These are phyloP conservation scores for Carallia pectinifolia DNA, from an alignment of 345 rosid genomes.

Conservation along the genomic window DNA sequence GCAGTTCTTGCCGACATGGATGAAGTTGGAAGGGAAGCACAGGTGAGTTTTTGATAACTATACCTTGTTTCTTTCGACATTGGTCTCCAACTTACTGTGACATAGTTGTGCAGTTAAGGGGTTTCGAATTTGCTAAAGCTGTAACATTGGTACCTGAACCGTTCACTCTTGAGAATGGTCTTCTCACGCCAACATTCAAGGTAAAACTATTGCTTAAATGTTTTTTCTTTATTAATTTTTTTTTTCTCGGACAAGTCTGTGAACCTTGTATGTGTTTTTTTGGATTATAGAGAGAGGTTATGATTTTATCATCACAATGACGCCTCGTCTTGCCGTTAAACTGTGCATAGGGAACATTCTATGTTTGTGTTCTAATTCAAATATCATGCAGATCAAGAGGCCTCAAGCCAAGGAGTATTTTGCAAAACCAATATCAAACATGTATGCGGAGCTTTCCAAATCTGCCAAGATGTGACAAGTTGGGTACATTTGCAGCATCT, in stretches of 20 bases:
- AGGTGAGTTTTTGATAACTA: slow-evolving; percentile 36
- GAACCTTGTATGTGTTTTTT: neutral
- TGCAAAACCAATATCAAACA: slow-evolving; percentile 57
- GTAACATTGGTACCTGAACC: slow-evolving; percentile 78
- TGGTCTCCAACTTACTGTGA: no score
- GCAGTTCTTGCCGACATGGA: slow-evolving; percentile 84
- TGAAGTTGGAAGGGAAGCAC: slow-evolving; percentile 56
- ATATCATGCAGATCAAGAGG: slow-evolving; percentile 66
- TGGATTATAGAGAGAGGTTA: no score
- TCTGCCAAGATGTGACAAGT: slow-evolving; percentile 15
- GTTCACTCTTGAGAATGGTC: slow-evolving; percentile 73
- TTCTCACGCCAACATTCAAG: slow-evolving; percentile 87
- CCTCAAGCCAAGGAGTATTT: slow-evolving; percentile 76
- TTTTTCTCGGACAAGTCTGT: neutral
- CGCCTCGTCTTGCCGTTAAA: no score
- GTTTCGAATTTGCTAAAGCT: slow-evolving; percentile 53
- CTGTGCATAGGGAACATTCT: no score
- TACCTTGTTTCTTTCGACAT: no score
- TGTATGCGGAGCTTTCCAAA: slow-evolving; percentile 60
- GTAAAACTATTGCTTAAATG: slow-evolving; percentile 27
- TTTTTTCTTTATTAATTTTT: neutral
- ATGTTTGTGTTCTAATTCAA: neutral
- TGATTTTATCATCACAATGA: no score
- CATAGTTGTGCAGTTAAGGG: slow-evolving; percentile 22
- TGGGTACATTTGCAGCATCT: neutral